phyloP scores from a whole-genome alignment of 176 grass and related monocot species.

The Carex pumila region DNA sequence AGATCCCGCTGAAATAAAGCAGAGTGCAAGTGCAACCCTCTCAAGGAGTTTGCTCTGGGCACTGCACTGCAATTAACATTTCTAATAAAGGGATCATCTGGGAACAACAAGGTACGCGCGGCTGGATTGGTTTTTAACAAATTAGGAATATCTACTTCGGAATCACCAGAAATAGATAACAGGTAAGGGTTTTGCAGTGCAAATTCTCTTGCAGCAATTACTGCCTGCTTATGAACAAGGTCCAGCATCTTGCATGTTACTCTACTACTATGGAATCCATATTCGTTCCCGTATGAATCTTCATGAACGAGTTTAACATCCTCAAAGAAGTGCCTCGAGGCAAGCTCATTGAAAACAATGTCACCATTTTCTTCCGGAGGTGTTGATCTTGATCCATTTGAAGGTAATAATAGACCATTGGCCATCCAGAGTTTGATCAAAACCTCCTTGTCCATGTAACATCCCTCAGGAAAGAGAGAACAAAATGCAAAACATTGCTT shows the following conservation, averaged over 20 bases:
- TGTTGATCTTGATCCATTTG: not conserved
- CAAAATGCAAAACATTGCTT: constrained; percentile 1
- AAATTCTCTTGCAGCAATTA: not conserved
- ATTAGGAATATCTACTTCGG: too few relatives aligned
- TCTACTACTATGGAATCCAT: not conserved
- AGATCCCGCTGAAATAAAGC: not conserved
- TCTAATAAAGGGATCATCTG: not conserved
- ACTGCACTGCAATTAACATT: too few relatives aligned
- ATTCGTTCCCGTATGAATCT: not conserved
- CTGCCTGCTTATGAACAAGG: too few relatives aligned
- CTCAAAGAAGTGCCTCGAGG: not conserved
- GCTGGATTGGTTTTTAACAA: too few relatives aligned
- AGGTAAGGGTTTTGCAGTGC: too few relatives aligned
- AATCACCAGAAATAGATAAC: not conserved
- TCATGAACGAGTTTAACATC: not conserved
- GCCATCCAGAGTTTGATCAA: not conserved
- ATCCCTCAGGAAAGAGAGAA: not conserved
- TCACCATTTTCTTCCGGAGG: not conserved
- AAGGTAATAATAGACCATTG: not conserved
- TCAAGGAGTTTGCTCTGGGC: too few relatives aligned
- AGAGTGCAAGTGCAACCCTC: too few relatives aligned
- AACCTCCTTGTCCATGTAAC: not conserved
- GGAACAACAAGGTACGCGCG: too few relatives aligned
- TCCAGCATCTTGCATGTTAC: not conserved
- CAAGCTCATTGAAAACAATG: not conserved